Evolutionary conservation across 2,329 filamentous ascomycete genomes (phyloP).

Genomic region (Cytospora chrysosperma): DNA sequence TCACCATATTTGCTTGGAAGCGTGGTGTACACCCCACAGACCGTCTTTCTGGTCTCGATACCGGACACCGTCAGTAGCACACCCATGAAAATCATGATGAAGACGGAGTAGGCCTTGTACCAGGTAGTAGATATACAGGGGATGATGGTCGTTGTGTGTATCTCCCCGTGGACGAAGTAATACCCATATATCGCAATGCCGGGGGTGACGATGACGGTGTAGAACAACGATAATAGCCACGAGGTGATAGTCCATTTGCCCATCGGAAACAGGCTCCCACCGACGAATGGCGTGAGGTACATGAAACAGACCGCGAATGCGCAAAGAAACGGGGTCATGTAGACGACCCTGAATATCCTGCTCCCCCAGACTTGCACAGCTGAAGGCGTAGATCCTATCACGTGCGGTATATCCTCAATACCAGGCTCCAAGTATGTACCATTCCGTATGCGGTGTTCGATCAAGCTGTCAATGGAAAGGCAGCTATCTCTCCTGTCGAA

Average conservation of each 20-base stretch:
- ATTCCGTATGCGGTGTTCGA: neutral
- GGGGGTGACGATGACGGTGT: neutral
- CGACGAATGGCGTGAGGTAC: neutral
- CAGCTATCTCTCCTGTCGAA: neutral
- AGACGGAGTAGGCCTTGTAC: neutral
- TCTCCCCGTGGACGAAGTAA: slow-evolving; percentile 1
- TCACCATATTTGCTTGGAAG: neutral
- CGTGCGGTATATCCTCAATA: neutral
- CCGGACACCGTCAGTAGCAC: neutral
- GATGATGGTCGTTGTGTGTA: neutral
- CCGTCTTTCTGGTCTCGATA: neutral
- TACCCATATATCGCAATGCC: neutral
- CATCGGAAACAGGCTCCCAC: neutral
- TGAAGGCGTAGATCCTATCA: neutral
- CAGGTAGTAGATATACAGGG: slow-evolving; percentile 1
- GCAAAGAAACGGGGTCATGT: neutral
- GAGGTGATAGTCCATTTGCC: neutral
- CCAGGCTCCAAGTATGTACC: neutral
- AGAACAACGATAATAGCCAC: neutral
- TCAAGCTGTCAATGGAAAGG: neutral
- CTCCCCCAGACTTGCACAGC: neutral
- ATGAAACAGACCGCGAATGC: neutral
- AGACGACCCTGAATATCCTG: neutral
- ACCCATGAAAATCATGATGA: neutral
- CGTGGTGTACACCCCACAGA: neutral